Percentiles rank a stretch among this genome's conserved stretches.
Evolutionary conservation across 495 filamentous ascomycete species (phyloP).

Genomic region (Acidomyces sp.): DNA sequence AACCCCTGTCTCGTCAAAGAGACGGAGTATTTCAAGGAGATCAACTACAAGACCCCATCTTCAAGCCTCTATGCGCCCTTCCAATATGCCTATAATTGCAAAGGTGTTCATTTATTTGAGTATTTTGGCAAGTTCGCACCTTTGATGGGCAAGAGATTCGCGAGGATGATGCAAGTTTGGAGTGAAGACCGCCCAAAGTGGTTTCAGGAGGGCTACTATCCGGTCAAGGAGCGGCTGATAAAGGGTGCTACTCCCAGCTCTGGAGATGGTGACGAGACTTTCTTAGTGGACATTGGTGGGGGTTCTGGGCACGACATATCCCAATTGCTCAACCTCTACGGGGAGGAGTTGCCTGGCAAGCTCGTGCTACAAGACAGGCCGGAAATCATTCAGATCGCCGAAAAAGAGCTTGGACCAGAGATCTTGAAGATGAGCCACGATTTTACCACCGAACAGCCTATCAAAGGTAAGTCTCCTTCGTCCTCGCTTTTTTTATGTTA

Average conservation of each 20-base stretch:
- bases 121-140: background rate
- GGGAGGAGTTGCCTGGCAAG: slow-evolving; percentile 30
- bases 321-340: slow-evolving; percentile 27
- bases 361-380: slow-evolving; percentile 40
- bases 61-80: background rate
- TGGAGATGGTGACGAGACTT: slow-evolving; percentile 14
- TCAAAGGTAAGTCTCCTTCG: no score
- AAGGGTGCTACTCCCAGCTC: background rate
- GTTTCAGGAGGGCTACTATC: background rate
- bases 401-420: slow-evolving; percentile 11
- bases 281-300: slow-evolving; percentile 45
- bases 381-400: slow-evolving; percentile 28
- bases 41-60: background rate
- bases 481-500: no score
- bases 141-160: background rate
- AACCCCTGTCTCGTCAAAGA: background rate
- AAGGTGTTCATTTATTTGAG: background rate
- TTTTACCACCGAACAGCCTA: slow-evolving; percentile 41
- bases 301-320: slow-evolving; percentile 38
- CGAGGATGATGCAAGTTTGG: background rate
- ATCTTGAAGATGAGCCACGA: slow-evolving; percentile 26
- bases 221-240: background rate
- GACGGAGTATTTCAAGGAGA: background rate
- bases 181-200: background rate
- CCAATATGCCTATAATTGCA: background rate